phyloP scores from a whole-genome alignment of 1,284 basidiomycete genomes.

The Ceratobasidium sp. region DNA sequence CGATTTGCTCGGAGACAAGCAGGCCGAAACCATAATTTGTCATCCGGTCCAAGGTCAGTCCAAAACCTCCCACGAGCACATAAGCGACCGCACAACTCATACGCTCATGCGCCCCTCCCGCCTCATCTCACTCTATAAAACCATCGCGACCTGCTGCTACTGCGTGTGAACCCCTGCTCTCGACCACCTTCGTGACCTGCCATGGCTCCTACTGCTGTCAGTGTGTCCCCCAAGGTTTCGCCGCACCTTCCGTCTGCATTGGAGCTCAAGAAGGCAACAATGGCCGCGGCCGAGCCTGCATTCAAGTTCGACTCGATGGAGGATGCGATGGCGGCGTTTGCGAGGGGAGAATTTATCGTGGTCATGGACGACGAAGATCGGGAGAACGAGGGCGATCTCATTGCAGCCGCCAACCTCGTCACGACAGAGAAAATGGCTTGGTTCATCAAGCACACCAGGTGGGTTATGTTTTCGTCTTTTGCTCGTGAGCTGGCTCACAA shows the following conservation, averaged over 20 bases:
- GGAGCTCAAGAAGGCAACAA: slow-evolving; percentile 16
- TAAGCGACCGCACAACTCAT: slow-evolving; percentile 29
- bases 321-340: slow-evolving; percentile 81
- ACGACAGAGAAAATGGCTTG: slow-evolving; percentile 98
- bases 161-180: slow-evolving; percentile 24
- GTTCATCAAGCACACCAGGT: slow-evolving; percentile 98
- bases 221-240: slow-evolving; percentile 34
- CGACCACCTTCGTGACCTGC: not conserved
- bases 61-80: slow-evolving; percentile 37
- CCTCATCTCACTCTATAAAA: slow-evolving; percentile 39
- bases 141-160: not conserved
- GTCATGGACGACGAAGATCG: slow-evolving; percentile 94
- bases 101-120: slow-evolving; percentile 32
- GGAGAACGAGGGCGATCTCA: slow-evolving; percentile 95
- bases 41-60: slow-evolving; percentile 29
- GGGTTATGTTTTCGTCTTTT: slow-evolving; percentile 45
- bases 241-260: slow-evolving; percentile 19
- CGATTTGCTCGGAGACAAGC: not conserved
- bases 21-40: slow-evolving; percentile 13
- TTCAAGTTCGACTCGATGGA: slow-evolving; percentile 72
- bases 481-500: not conserved
- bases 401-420: slow-evolving; percentile 80
- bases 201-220: slow-evolving; percentile 38
- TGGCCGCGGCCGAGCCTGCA: slow-evolving; percentile 24
- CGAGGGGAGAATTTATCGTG: slow-evolving; percentile 86